These are phyloP conservation scores for Penicillium digitatum DNA, from an alignment of 2,329 filamentous ascomycete genomes.

Conservation along the genomic window DNA sequence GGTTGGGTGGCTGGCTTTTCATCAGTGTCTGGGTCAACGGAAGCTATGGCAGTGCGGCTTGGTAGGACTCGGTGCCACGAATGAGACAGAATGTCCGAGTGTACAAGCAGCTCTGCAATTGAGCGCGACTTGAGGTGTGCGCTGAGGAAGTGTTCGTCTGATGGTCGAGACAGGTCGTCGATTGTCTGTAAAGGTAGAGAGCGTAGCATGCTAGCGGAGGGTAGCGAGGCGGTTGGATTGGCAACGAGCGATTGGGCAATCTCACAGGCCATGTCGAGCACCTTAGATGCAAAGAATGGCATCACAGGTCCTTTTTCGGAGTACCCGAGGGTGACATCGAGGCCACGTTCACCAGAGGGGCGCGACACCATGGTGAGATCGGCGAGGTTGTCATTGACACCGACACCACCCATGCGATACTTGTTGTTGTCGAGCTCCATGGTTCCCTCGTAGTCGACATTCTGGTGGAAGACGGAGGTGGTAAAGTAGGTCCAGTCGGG, in stretches of 20 bases:
- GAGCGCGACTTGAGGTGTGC: conserved; percentile 37
- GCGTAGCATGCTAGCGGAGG: conserved; percentile 32
- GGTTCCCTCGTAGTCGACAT: conserved; percentile 34
- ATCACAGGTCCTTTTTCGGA: conserved; percentile 36
- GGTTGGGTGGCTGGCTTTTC: conserved; percentile 18
- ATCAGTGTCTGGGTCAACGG: conserved; percentile 16
- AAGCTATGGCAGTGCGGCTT: neutral
- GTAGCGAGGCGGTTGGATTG: conserved; percentile 34
- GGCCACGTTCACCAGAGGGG: conserved; percentile 30
- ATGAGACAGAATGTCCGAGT: conserved; percentile 39
- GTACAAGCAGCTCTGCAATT: conserved; percentile 37
- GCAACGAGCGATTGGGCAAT: conserved; percentile 36
- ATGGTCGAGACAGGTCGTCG: conserved; percentile 24
- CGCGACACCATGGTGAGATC: conserved; percentile 42
- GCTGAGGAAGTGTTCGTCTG: conserved; percentile 34
- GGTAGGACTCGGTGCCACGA: conserved; percentile 41
- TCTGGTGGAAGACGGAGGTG: conserved; percentile 41
- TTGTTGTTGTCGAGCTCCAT: conserved; percentile 38
- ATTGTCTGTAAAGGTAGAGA: conserved; percentile 32
- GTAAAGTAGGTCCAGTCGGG: conserved; percentile 42
- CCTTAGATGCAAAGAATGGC: conserved; percentile 32
- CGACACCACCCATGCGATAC: conserved; percentile 40
- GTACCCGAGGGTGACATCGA: conserved; percentile 39
- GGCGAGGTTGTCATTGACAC: conserved; percentile 40
- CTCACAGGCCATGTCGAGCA: conserved; percentile 42